Evolutionary conservation across 305 asterid species (phyloP), one percentile per base, ranked within the genome.

Genomic region (Fraxinus angustifolia): DNA sequence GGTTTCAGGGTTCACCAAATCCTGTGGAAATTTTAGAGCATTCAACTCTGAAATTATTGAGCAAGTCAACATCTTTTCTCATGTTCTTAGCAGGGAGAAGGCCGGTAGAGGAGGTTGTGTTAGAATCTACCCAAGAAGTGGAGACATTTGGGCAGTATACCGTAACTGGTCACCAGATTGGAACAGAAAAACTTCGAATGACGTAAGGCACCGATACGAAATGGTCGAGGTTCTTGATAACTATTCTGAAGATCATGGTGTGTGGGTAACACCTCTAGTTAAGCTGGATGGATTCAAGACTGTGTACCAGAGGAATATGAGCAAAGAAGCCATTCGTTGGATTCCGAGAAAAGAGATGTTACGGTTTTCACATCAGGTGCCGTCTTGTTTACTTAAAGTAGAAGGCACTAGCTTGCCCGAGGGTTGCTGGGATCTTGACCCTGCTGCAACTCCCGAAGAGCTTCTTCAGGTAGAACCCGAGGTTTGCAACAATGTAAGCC

Each of bases 51-150:
- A 96, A 84, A 84, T 86, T 56, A 82, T 79, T 23, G 91, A 88
- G 79, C 97, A 93, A 72, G 97, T 96, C 53, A 96, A 96, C 90
- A 88, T 94, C 79, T 96, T 96, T 86, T 96, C 99, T 79, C 99
- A 88, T 82, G 81, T 88, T 80, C 85, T 88, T 50, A 74, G 87
- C 58, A 86, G 87, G 89, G 97, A 89, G 91, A 96, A 93, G 82
- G 93, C 97, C 3, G 95, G 98, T 36, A 89, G 97, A 86, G 98
- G 99, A 78, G 99, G 99, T 19, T 90, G 98, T 81, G 90, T 96
- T 35, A 90, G 95, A 87, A 94, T 96, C 80, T 96, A 93, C 33
- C 91, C 91, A 2, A 83, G 86, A 84, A 79, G 85, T 45, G 91
- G 91, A 74, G 91, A 87, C 48, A 79, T 88, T 79, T 88, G 90